A percentile compares a stretch with the other conserved stretches of the same genome.
Evolutionary conservation across 352 stramenopile genomes (phyloP).

Genomic region (Globisporangium cystogenes): DNA sequence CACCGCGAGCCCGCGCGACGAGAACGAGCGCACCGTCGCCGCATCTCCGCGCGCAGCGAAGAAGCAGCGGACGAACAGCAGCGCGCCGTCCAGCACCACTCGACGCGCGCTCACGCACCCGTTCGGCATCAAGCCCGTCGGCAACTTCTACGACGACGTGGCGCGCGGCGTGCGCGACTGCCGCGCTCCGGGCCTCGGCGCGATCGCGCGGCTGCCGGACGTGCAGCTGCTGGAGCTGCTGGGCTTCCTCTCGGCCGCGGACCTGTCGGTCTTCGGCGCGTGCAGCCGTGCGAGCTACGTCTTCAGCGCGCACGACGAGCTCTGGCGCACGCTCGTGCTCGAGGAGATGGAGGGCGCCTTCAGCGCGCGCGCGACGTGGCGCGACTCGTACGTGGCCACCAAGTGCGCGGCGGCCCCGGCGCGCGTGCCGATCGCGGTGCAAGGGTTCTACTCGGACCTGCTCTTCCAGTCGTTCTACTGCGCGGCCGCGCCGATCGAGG

Average conservation of each 20-base stretch:
- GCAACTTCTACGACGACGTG: slow-evolving; percentile 72
- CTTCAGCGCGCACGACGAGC: slow-evolving; percentile 69
- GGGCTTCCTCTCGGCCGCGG: slow-evolving; percentile 39
- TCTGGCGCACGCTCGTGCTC: slow-evolving; percentile 78
- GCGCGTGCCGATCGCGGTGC: slow-evolving; percentile 31
- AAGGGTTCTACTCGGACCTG: slow-evolving; percentile 83
- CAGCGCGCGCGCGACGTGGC: slow-evolving; percentile 47
- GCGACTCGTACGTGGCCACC: slow-evolving; percentile 61
- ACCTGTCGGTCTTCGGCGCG: slow-evolving; percentile 35
- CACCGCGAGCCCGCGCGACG: slow-evolving; percentile 5
- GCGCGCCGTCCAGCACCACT: too few relatives aligned
- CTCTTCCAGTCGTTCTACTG: slow-evolving; percentile 88
- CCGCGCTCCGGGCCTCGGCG: slow-evolving; percentile 48
- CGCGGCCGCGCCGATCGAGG: slow-evolving; percentile 45
- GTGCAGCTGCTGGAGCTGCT: slow-evolving; percentile 60
- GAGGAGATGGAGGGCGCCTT: slow-evolving; percentile 72
- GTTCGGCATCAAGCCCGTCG: slow-evolving; percentile 76
- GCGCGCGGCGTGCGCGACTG: slow-evolving; percentile 58
- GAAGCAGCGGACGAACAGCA: slow-evolving; percentile 3
- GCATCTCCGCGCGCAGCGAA: slow-evolving; percentile 7
- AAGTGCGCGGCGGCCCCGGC: slow-evolving; percentile 17
- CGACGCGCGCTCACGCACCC: slow-evolving; percentile 42
- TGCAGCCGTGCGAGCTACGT: slow-evolving; percentile 69
- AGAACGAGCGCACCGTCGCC: slow-evolving; percentile 4
- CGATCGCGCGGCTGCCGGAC: slow-evolving; percentile 50